These are phyloP conservation scores for Auricularia sp. DNA, from an alignment of 768 basidiomycete genomes.

Conservation along the genomic window DNA sequence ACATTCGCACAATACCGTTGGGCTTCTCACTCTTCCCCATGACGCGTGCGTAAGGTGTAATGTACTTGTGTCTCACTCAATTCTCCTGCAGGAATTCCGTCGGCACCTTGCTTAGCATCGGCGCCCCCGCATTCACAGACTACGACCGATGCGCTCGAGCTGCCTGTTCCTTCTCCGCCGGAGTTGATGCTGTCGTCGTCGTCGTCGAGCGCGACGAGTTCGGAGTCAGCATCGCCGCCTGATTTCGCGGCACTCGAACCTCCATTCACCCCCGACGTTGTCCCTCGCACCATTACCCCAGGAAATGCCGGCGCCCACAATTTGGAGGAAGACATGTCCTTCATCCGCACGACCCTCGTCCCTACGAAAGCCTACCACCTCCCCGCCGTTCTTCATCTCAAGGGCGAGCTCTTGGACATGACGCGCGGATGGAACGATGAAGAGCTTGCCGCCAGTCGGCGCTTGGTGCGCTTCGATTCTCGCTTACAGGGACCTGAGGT, in stretches of 20 bases:
- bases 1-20: not conserved
- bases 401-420: conserved; percentile 6
- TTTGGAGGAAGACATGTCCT: not conserved
- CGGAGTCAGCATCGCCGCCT: not conserved
- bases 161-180: conserved; percentile 79
- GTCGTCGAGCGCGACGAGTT: not conserved
- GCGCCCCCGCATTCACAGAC: not conserved
- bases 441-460: conserved; percentile 60
- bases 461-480: conserved; percentile 80
- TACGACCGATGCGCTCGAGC: conserved; percentile 23
- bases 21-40: not conserved
- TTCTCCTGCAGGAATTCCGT: not conserved
- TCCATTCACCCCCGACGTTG: not conserved
- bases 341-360: not conserved
- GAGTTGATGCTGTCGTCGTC: conserved; percentile 80
- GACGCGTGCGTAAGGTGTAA: not conserved
- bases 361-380: conserved; percentile 4
- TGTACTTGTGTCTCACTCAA: not conserved
- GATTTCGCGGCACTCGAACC: not conserved
- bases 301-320: not conserved
- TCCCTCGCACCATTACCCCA: not conserved
- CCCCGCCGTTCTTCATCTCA: conserved; percentile 6
- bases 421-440: conserved; percentile 45
- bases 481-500: conserved; percentile 68
- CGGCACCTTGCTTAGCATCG: not conserved